Evolutionary conservation across 2,329 filamentous ascomycete genomes (phyloP).

Genomic region (Pseudogymnoascus sp.): DNA sequence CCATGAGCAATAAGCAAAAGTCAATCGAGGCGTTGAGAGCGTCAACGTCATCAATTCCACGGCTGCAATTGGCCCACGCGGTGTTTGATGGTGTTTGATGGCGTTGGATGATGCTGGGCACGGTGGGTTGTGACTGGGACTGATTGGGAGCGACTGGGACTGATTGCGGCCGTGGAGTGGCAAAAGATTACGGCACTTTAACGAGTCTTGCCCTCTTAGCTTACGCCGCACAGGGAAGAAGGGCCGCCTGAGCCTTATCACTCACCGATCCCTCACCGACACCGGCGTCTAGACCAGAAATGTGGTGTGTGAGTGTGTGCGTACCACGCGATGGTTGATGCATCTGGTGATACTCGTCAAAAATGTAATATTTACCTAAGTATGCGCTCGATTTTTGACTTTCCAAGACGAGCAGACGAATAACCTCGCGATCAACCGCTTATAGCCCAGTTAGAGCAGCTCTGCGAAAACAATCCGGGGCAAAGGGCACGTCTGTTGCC

Average conservation of each 20-base stretch:
- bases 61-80: not conserved
- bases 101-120: not conserved
- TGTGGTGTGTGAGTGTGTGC: not conserved
- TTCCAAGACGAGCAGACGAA: not conserved
- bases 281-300: not conserved
- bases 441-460: constrained; percentile 2
- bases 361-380: constrained; percentile 5
- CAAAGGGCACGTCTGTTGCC: not conserved
- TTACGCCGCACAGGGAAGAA: not conserved
- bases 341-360: not conserved
- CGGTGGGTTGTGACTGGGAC: constrained; percentile 7
- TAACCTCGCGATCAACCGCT: constrained; percentile 5
- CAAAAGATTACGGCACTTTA: not conserved
- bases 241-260: constrained; percentile 6
- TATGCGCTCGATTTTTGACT: not conserved
- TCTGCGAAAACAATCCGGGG: constrained; percentile 2
- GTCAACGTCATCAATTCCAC: not conserved
- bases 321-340: not conserved
- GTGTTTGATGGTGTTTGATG: not conserved
- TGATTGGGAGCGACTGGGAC: not conserved
- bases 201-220: not conserved
- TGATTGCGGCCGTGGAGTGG: constrained; percentile 1
- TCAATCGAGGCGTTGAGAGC: not conserved
- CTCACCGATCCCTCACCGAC: constrained; percentile 3
- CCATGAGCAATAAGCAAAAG: constrained; percentile 5